phyloP scores from a whole-genome alignment of 2,329 filamentous ascomycete species.

The Colletotrichum sp. region DNA sequence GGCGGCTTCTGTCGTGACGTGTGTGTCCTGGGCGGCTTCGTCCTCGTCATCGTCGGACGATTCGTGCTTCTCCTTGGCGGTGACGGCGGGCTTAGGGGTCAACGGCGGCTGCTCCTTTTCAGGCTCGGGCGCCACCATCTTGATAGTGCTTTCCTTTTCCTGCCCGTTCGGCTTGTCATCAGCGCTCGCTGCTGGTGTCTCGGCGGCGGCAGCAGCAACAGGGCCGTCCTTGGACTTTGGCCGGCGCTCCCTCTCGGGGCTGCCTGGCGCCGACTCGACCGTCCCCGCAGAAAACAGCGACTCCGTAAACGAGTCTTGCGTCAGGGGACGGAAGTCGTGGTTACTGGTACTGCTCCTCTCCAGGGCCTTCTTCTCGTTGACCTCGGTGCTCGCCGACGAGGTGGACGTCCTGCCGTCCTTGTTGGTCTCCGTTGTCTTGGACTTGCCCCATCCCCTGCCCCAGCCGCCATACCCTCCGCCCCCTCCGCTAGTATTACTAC shows the following conservation, averaged over 20 bases:
- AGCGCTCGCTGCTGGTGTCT: background rate
- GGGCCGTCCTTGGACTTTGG: conserved; percentile 1
- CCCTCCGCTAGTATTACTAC: background rate
- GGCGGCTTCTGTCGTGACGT: conserved; percentile 10
- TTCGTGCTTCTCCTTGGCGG: background rate
- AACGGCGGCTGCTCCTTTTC: background rate
- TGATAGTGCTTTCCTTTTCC: background rate
- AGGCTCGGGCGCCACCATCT: background rate
- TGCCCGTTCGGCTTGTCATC: background rate
- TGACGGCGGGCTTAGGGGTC: background rate
- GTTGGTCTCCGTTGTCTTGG: conserved; percentile 16
- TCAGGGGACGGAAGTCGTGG: conserved; percentile 33
- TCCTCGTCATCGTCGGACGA: conserved; percentile 2
- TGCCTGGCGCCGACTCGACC: conserved; percentile 8
- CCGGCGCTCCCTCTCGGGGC: background rate
- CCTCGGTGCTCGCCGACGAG: conserved; percentile 3
- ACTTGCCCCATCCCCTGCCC: conserved; percentile 34
- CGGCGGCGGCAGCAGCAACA: background rate
- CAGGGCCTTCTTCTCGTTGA: background rate
- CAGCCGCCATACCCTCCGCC: conserved; percentile 32
- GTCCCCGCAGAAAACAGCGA: conserved; percentile 46
- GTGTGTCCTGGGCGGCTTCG: background rate
- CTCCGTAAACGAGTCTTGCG: conserved; percentile 49
- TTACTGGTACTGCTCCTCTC: background rate
- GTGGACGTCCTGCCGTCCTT: conserved; percentile 26